A percentile compares a stretch with the other conserved stretches of the same genome.
Conservation (phyloP, 2,329 filamentous ascomycete genomes). For the Dothideomycetes sp. region DNA sequence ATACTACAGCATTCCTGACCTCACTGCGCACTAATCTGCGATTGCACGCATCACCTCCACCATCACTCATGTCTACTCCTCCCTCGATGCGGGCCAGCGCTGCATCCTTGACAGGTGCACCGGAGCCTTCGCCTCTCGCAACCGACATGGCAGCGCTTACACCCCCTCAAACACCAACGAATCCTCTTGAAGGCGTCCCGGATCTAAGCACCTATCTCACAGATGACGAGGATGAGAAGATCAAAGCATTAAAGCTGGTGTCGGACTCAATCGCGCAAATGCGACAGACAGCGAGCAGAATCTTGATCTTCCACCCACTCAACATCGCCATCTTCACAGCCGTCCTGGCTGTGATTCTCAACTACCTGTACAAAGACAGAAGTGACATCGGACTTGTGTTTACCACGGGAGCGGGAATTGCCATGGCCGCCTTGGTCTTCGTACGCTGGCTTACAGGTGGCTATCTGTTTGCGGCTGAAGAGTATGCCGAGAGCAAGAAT, state of each 20-base stretch:
- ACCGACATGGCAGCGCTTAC: conserved; percentile 17
- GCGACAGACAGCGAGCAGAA: conserved; percentile 53
- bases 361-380: conserved; percentile 26
- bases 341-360: conserved; percentile 27
- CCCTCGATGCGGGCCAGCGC: conserved; percentile 39
- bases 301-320: conserved; percentile 52
- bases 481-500: conserved; percentile 38
- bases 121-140: conserved; percentile 29
- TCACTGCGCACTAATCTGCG: conserved; percentile 73
- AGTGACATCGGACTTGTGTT: conserved; percentile 44
- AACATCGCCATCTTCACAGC: conserved; percentile 30
- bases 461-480: conserved; percentile 55
- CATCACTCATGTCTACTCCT: conserved; percentile 55
- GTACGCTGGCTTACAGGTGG: conserved; percentile 49
- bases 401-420: conserved; percentile 48
- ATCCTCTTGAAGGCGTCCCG: conserved; percentile 45
- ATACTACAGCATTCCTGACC: conserved; percentile 61
- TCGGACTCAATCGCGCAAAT: conserved; percentile 78
- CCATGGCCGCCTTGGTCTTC: conserved; percentile 52
- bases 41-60: conserved; percentile 44
- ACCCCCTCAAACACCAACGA: conserved; percentile 19
- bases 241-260: conserved; percentile 59
- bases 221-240: conserved; percentile 45
- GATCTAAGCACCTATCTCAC: conserved; percentile 50
- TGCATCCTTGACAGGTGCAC: conserved; percentile 38